These are phyloP conservation scores for Acorus calamus DNA, from an alignment of 106 monocot genomes.

Conservation along the genomic window DNA sequence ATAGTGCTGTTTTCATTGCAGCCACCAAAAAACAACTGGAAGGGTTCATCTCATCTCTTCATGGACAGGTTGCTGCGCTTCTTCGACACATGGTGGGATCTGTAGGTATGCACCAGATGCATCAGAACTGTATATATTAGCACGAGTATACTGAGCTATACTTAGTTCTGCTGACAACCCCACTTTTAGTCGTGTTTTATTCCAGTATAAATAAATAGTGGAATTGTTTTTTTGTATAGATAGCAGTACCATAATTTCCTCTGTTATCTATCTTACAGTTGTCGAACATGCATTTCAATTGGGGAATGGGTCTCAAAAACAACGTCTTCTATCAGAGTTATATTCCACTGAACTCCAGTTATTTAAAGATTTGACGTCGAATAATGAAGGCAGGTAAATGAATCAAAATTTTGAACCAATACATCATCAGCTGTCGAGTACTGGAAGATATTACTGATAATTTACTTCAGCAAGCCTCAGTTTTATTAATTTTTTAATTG, in stretches of 20 bases:
- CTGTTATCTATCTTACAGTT: conserved; percentile 29
- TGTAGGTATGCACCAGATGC: conserved; percentile 36
- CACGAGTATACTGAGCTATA: too few relatives aligned
- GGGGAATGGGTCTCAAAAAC: conserved; percentile 72
- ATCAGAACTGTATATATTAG: too few relatives aligned
- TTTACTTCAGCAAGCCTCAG: too few relatives aligned
- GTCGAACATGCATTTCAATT: conserved; percentile 79
- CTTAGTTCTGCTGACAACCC: too few relatives aligned
- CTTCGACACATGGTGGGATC: conserved; percentile 85
- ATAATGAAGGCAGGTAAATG: conserved; percentile 49
- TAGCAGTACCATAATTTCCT: too few relatives aligned
- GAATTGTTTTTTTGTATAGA: not conserved
- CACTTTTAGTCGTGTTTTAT: too few relatives aligned
- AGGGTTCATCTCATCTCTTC: conserved; percentile 81
- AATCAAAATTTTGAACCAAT: too few relatives aligned
- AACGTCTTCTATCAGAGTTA: conserved; percentile 62
- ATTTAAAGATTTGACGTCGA: conserved; percentile 63
- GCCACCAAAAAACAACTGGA: conserved; percentile 75
- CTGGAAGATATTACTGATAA: too few relatives aligned
- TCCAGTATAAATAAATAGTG: not conserved
- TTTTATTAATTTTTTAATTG: too few relatives aligned
- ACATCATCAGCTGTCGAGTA: too few relatives aligned
- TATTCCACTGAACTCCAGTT: conserved; percentile 89
- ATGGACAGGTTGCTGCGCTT: conserved; percentile 77
- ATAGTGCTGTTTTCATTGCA: conserved; percentile 17